These are phyloP conservation scores for Trametes punicea DNA, from an alignment of 768 basidiomycete species.

Conservation along the genomic window DNA sequence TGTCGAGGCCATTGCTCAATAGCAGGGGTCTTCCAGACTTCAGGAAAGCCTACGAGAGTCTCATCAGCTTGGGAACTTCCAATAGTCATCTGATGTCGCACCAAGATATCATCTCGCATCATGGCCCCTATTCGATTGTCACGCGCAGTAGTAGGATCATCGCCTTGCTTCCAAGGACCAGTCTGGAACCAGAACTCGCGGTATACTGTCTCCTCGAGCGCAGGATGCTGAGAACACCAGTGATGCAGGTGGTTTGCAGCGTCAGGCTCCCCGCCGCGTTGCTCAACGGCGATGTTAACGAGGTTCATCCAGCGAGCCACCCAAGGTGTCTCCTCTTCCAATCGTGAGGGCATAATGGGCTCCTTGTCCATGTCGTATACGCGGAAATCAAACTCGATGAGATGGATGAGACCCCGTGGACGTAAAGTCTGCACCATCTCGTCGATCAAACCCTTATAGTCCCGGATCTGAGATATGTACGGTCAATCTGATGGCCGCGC, in stretches of 20 bases:
- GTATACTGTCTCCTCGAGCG: constrained; percentile 57
- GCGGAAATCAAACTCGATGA: constrained; percentile 68
- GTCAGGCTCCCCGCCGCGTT: constrained; percentile 59
- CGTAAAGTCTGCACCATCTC: constrained; percentile 65
- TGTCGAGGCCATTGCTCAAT: constrained; percentile 57
- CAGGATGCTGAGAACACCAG: constrained; percentile 53
- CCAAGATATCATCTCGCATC: constrained; percentile 61
- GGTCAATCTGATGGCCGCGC: constrained; percentile 7
- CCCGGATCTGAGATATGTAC: constrained; percentile 51
- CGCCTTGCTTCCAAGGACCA: constrained; percentile 43
- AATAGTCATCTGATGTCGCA: constrained; percentile 24
- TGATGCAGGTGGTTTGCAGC: constrained; percentile 53
- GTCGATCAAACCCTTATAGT: constrained; percentile 61
- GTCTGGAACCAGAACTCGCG: constrained; percentile 63
- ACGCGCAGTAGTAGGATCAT: constrained; percentile 37
- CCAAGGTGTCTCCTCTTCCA: constrained; percentile 46
- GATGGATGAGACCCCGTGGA: constrained; percentile 63
- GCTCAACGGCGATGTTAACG: constrained; percentile 48
- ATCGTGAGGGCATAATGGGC: constrained; percentile 37
- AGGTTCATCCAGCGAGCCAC: constrained; percentile 60
- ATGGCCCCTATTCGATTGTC: constrained; percentile 38
- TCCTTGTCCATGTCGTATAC: constrained; percentile 52
- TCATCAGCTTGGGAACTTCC: background rate
- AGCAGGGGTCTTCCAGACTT: constrained; percentile 65
- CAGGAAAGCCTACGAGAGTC: constrained; percentile 51